Evolutionary conservation across 345 rosid genomes (phyloP).

Genomic region (Rhodomyrtus tomentosa): DNA sequence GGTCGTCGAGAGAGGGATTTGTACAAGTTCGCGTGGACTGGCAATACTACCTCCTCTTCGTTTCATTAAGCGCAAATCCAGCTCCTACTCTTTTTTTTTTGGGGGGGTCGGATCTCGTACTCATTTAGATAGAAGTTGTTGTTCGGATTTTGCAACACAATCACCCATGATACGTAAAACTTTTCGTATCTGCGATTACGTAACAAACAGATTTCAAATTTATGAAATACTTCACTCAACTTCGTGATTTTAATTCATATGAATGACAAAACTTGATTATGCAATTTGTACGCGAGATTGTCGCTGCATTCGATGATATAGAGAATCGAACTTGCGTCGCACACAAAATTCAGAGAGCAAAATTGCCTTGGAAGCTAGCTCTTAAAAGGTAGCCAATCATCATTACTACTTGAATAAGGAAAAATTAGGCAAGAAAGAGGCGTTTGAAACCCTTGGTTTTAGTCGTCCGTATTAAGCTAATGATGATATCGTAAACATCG

Average conservation of each 20-base stretch:
- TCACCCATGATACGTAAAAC: not conserved
- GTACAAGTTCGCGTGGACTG: not conserved
- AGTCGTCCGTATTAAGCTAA: not conserved
- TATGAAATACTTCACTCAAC: no score
- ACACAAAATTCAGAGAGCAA: not conserved
- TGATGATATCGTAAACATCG: not conserved
- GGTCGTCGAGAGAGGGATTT: not conserved
- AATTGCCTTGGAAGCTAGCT: not conserved
- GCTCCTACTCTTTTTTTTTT: no score
- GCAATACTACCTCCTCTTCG: not conserved
- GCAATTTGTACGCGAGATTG: accelerated
- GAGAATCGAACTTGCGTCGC: not conserved
- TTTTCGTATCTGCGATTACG: not conserved
- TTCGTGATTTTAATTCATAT: not conserved
- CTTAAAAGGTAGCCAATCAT: not conserved
- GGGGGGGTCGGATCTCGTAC: no score
- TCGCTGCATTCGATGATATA: accelerated
- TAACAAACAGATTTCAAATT: no score
- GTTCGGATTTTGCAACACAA: not conserved
- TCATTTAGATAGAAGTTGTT: no score
- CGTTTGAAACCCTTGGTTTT: not conserved
- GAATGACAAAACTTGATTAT: accelerated
- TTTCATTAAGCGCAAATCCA: no score
- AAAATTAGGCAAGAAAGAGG: not conserved
- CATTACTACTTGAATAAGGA: not conserved